Base-by-base conservation (phyloP, 176 grass and related monocot genomes). In the Canna indica region DNA sequence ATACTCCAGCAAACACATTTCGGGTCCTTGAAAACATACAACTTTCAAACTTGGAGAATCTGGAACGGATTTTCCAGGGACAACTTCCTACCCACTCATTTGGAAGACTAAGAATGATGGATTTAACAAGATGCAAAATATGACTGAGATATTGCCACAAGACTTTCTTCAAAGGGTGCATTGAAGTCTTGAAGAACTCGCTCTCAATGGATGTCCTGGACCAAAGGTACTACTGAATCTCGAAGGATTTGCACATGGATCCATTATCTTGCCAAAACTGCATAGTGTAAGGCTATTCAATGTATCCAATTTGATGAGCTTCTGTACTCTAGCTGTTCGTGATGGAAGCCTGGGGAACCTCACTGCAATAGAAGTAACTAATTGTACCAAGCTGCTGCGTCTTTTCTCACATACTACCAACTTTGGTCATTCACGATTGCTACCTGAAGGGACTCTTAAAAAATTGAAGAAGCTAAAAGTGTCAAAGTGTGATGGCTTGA, bases 141-240 rank as follows among this genome's bases (percentile, higher is more conserved):
- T 71, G 5, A 45, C 59, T 69, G 31, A 59, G 24, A 14, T 71
- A 44, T 32, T 79, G 36, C 67, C 76, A 31, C 57, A 35, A 22
- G 59, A 60, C 16, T 79, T 79, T 31, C 69, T 79, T 46, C 24
- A 47, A 32, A 70, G 76, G 47, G 58, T 79, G 48, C 48, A 72
- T 71, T n/a, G 2, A n/a, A 27, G 47, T 25, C 32, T 72, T 25
- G 18, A 36, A 25, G 31, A 27, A 2, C 47, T 72, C 32, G 3
- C 27, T 15, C 1, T 72, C 15, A 25, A 35, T 15, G 30, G 14
- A 25, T 36, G 16, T 36, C 11, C 17, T 26, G 17, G 10, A 7
- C 64, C 34, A 48, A 3, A 30, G 17, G 57, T 41, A 31, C 13
- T 76, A 27, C 48, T 69, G n/a, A 59, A 70, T 45, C 69, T 81